phyloP scores from a whole-genome alignment of 148 eudicot genomes.

The Gaultheria prostrata region DNA sequence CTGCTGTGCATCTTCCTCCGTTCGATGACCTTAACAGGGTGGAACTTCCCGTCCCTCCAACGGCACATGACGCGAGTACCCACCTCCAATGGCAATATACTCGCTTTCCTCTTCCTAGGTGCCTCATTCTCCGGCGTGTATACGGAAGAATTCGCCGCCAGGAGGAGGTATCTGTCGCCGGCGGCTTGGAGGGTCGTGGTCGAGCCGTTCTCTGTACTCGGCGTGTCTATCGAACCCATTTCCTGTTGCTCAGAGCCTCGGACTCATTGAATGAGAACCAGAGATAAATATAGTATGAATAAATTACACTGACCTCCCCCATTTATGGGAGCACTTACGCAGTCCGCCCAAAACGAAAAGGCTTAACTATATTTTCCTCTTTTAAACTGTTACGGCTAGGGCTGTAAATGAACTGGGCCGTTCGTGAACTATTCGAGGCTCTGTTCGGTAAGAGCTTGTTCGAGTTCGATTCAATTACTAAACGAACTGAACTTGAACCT shows the following conservation, averaged over 20 bases:
- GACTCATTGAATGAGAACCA: too few species aligned
- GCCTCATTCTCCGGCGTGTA: slow-evolving; percentile 25
- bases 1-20: slow-evolving; percentile 48
- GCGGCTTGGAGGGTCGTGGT: neutral
- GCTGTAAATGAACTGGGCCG: too few species aligned
- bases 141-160: slow-evolving; percentile 22
- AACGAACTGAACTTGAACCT: too few species aligned
- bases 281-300: too few species aligned
- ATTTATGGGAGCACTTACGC: too few species aligned
- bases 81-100: slow-evolving; percentile 63
- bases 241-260: neutral
- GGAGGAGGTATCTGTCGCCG: slow-evolving; percentile 25
- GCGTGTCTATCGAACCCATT: slow-evolving; percentile 2
- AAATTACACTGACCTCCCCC: too few species aligned
- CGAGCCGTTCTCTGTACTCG: neutral
- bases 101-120: slow-evolving; percentile 31
- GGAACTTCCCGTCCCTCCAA: slow-evolving; percentile 83
- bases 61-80: slow-evolving; percentile 83
- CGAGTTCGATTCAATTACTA: too few species aligned
- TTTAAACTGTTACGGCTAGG: too few species aligned
- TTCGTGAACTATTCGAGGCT: too few species aligned
- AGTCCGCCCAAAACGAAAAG: too few species aligned
- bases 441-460: too few species aligned
- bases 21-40: slow-evolving; percentile 89
- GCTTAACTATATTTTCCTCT: too few species aligned